phyloP scores from a whole-genome alignment of 1,284 basidiomycete genomes.

The Amylostereum chailletii region DNA sequence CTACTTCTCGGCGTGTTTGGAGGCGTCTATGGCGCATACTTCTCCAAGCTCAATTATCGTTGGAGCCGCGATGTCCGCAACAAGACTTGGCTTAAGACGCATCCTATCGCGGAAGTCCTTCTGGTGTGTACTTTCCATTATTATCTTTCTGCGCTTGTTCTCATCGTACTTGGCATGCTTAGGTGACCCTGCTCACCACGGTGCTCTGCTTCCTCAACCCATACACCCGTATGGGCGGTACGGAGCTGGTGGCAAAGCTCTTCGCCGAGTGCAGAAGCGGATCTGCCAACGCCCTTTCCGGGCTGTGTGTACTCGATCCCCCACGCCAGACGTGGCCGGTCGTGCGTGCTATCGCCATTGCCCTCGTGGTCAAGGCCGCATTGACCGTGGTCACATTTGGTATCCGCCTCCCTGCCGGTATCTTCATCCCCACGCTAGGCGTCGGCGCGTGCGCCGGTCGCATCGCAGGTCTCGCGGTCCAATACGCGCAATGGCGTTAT shows the following conservation, averaged over 20 bases:
- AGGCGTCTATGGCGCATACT: conserved; percentile 89
- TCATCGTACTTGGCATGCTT: conserved; percentile 9
- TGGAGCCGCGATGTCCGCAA: conserved; percentile 83
- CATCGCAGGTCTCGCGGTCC: conserved; percentile 78
- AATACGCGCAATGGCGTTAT: conserved; percentile 66
- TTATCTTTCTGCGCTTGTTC: not conserved
- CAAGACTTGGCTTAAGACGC: conserved; percentile 69
- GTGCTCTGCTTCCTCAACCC: conserved; percentile 82
- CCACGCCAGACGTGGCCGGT: conserved; percentile 63
- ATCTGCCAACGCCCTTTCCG: conserved; percentile 46
- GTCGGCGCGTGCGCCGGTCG: conserved; percentile 96
- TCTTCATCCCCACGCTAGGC: conserved; percentile 95
- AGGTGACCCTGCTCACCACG: conserved; percentile 77
- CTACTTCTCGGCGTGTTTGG: conserved; percentile 82
- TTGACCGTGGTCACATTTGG: conserved; percentile 92
- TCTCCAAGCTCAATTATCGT: conserved; percentile 85
- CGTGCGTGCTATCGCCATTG: conserved; percentile 57
- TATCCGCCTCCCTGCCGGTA: conserved; percentile 89
- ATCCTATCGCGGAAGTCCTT: conserved; percentile 82
- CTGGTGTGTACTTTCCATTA: conserved; percentile 41
- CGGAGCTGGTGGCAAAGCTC: conserved; percentile 89
- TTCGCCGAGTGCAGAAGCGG: conserved; percentile 76
- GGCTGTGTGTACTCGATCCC: conserved; percentile 66
- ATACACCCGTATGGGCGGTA: conserved; percentile 89
- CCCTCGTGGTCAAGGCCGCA: conserved; percentile 75